A percentile compares a stretch with the other conserved stretches of the same genome.
phyloP scores from a whole-genome alignment of 139 green algal species.

The Chlorella sp. region DNA sequence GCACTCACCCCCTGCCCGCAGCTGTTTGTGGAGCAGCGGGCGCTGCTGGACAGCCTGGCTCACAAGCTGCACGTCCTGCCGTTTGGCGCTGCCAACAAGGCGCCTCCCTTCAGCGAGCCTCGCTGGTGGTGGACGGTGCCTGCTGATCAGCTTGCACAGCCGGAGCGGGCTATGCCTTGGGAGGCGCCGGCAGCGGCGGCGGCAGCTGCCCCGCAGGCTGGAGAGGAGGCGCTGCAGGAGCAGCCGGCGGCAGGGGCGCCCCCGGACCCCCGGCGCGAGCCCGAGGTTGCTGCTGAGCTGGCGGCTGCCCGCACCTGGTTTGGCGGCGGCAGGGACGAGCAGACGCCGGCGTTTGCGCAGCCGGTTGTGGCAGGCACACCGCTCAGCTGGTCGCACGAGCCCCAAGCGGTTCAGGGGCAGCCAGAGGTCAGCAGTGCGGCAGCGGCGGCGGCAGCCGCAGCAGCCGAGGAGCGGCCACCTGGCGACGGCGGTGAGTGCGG shows the following conservation, averaged over 20 bases:
- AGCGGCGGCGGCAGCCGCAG: background rate
- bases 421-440: conserved; percentile 8
- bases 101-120: background rate
- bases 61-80: background rate
- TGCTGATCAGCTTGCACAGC: background rate
- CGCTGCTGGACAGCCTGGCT: background rate
- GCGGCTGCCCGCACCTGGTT: background rate
- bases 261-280: background rate
- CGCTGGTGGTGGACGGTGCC: conserved; percentile 13
- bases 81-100: background rate
- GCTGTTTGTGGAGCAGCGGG: conserved; percentile 13
- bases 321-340: background rate
- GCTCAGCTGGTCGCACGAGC: conserved; percentile 14
- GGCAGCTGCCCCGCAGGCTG: background rate
- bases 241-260: background rate
- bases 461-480: background rate
- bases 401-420: background rate
- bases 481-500: background rate
- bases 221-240: background rate
- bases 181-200: background rate
- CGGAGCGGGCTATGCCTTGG: background rate
- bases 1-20: background rate
- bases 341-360: conserved; percentile 7
- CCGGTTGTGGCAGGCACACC: background rate
- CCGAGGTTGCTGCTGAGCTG: conserved; percentile 1